Conservation (phyloP, 805 yeast species). For the Starmerella cellae region DNA sequence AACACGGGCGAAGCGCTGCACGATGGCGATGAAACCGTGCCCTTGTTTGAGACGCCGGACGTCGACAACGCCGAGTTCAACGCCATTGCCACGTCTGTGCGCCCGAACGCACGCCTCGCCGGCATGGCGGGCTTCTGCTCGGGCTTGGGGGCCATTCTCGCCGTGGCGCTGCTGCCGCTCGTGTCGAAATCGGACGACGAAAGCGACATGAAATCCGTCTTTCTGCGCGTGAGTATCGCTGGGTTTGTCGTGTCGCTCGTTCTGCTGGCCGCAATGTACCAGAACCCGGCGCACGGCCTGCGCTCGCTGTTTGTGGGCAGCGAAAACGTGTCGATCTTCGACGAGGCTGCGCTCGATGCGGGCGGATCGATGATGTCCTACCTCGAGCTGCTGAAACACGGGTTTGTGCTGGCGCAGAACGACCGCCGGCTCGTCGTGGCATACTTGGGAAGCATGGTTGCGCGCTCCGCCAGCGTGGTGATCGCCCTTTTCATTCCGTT, state of each 20-base stretch:
- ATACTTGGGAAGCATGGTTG: slow-evolving; percentile 47
- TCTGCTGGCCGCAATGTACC: slow-evolving; percentile 36
- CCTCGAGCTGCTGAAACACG: slow-evolving; percentile 33
- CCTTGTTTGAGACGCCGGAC: slow-evolving; percentile 7
- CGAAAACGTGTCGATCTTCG: slow-evolving; percentile 20
- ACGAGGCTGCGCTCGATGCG: slow-evolving; percentile 24
- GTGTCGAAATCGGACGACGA: slow-evolving; percentile 41
- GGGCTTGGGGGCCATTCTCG: slow-evolving; percentile 39
- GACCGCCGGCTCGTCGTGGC: slow-evolving; percentile 42
- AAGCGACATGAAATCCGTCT: slow-evolving; percentile 19
- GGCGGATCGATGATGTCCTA: slow-evolving; percentile 25
- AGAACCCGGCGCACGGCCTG: slow-evolving; percentile 29
- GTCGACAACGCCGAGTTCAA: slow-evolving; percentile 2
- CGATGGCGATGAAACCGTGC: slow-evolving; percentile 12
- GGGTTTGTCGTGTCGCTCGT: slow-evolving; percentile 24
- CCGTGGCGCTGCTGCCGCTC: slow-evolving; percentile 41
- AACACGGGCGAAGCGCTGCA: neutral
- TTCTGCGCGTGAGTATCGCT: slow-evolving; percentile 26
- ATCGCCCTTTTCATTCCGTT: slow-evolving; percentile 51
- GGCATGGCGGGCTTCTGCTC: slow-evolving; percentile 40
- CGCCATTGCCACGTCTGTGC: slow-evolving; percentile 9
- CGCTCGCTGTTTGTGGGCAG: slow-evolving; percentile 24
- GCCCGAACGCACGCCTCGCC: slow-evolving; percentile 41
- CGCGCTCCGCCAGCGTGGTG: slow-evolving; percentile 49
- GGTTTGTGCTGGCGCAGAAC: slow-evolving; percentile 35